Conservation (phyloP, 2,329 filamentous ascomycete species). For the Fusarium musae region DNA sequence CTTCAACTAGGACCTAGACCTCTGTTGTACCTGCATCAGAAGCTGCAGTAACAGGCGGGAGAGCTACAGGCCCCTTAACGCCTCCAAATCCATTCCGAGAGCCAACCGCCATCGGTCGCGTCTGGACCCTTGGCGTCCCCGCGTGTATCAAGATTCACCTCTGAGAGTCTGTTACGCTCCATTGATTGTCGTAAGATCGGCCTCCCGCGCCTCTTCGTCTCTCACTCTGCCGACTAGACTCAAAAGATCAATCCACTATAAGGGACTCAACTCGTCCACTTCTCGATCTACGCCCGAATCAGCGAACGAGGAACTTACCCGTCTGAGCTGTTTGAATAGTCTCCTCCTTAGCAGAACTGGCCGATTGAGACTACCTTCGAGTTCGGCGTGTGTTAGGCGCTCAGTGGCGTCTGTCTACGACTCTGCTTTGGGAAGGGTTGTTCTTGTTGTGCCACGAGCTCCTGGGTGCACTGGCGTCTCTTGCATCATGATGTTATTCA, state of each 20-base stretch:
- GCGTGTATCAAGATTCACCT: conserved; percentile 18
- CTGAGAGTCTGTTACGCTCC: not conserved
- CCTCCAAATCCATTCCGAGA: conserved; percentile 7
- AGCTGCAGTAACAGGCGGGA: conserved; percentile 23
- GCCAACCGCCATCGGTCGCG: conserved; percentile 22
- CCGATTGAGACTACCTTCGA: not conserved
- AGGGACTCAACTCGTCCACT: not conserved
- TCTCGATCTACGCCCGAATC: not conserved
- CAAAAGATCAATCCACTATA: not conserved
- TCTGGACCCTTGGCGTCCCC: conserved; percentile 30
- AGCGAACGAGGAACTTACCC: not conserved
- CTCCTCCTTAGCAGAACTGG: conserved; percentile 7
- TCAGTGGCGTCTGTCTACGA: conserved; percentile 36
- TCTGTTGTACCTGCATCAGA: conserved; percentile 17
- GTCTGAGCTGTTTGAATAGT: conserved; percentile 1
- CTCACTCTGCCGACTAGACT: not conserved
- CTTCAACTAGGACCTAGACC: not conserved
- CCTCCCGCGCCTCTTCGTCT: not conserved
- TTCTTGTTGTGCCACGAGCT: conserved; percentile 3
- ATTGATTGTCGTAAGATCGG: conserved; percentile 4
- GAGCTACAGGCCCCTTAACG: conserved; percentile 12
- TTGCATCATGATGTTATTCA: not conserved
- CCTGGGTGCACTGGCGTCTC: conserved; percentile 5
- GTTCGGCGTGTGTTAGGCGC: conserved; percentile 6
- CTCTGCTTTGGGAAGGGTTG: conserved; percentile 7